Conservation (phyloP, 2,329 filamentous ascomycete species). For the Cordyceps farinosa region DNA sequence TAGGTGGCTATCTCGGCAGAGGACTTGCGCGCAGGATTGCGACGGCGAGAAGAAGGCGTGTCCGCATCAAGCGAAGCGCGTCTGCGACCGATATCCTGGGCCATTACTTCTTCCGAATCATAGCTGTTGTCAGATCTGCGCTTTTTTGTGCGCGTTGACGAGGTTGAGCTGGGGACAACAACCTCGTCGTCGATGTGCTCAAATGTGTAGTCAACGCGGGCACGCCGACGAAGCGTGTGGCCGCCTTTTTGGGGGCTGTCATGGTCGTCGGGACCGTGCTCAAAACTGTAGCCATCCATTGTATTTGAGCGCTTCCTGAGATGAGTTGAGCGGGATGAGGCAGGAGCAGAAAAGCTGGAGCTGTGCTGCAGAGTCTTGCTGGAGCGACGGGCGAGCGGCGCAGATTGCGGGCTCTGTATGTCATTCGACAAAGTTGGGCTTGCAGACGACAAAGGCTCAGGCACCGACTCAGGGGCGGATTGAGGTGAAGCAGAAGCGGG, state of each 20-base stretch:
- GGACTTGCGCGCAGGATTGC: slow-evolving; percentile 38
- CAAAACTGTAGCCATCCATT: slow-evolving; percentile 35
- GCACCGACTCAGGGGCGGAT: slow-evolving; percentile 31
- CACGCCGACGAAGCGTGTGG: slow-evolving; percentile 54
- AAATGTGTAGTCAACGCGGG: slow-evolving; percentile 55
- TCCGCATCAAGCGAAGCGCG: slow-evolving; percentile 36
- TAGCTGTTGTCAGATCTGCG: slow-evolving; percentile 35
- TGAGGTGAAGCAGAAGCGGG: slow-evolving; percentile 34
- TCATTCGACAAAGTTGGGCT: slow-evolving; percentile 33
- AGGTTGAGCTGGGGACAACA: slow-evolving; percentile 33
- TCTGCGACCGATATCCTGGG: slow-evolving; percentile 32
- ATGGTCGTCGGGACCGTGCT: slow-evolving; percentile 42
- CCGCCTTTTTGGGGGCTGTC: slow-evolving; percentile 54
- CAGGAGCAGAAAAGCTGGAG: slow-evolving; percentile 37
- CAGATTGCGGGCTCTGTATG: slow-evolving; percentile 32
- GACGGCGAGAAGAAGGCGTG: slow-evolving; percentile 36
- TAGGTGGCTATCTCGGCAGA: slow-evolving; percentile 32
- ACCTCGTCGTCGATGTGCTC: slow-evolving; percentile 51
- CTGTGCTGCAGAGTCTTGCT: slow-evolving; percentile 35
- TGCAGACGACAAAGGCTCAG: slow-evolving; percentile 30
- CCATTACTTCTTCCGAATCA: slow-evolving; percentile 32
- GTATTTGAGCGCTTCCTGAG: slow-evolving; percentile 43
- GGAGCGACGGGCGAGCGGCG: slow-evolving; percentile 30
- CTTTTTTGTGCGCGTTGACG: slow-evolving; percentile 35
- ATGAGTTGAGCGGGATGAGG: slow-evolving; percentile 27